These are phyloP conservation scores for Diaporthe caulivora DNA, from an alignment of 2,329 filamentous ascomycete species.

Conservation along the genomic window DNA sequence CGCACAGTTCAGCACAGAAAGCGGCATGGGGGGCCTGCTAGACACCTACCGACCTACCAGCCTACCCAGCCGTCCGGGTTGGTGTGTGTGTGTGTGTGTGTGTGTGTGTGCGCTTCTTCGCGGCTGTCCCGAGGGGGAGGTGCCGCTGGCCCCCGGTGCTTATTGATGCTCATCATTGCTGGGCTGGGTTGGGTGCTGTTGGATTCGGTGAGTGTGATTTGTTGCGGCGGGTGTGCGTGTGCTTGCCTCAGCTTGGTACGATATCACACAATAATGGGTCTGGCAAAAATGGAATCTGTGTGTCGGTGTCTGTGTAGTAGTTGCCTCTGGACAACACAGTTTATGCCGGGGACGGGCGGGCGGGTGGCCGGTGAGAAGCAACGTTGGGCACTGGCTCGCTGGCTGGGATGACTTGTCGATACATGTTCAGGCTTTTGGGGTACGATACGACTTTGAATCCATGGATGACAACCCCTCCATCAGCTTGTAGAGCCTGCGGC, in stretches of 20 bases:
- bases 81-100: too few relatives aligned
- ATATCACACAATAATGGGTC: background rate
- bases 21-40: background rate
- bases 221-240: background rate
- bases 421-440: background rate
- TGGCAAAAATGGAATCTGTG: background rate
- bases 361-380: background rate
- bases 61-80: slow-evolving; percentile 4
- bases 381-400: background rate
- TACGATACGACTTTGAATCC: background rate
- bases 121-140: slow-evolving; percentile 18
- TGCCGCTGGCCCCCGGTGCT: slow-evolving; percentile 1
- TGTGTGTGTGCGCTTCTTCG: background rate
- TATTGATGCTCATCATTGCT: background rate
- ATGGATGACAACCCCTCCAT: background rate
- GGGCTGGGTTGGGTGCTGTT: slow-evolving; percentile 10
- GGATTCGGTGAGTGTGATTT: background rate
- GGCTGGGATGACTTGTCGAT: background rate
- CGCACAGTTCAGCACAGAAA: slow-evolving; percentile 15
- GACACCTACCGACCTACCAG: too few relatives aligned
- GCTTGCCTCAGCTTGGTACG: too few relatives aligned
- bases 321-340: background rate
- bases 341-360: background rate
- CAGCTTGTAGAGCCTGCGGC: background rate
- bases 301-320: background rate